These are phyloP conservation scores for Vitis rotundifolia DNA, from an alignment of 164 flowering plant genomes.

Conservation along the genomic window DNA sequence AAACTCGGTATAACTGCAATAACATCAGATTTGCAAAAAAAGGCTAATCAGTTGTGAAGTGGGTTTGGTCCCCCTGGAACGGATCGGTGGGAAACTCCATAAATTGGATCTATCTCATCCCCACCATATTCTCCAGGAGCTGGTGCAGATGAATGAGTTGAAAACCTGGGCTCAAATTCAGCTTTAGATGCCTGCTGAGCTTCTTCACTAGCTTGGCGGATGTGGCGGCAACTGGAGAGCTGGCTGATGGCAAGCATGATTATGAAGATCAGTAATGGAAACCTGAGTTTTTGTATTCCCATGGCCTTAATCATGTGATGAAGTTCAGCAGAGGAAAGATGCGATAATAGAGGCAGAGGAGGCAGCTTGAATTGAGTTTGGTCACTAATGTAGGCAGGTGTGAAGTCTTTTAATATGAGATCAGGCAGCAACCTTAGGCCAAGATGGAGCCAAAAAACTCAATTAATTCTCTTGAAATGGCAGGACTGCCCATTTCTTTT, in stretches of 20 bases:
- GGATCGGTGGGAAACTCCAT: conserved; percentile 22
- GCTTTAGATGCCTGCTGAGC: not conserved
- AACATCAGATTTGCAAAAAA: not conserved
- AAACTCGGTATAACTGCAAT: conserved; percentile 10
- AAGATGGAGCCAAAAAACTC: conserved; percentile 18
- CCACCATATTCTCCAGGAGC: conserved; percentile 12
- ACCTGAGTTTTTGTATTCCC: conserved; percentile 15
- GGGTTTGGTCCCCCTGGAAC: conserved; percentile 39
- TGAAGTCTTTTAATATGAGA: conserved; percentile 24
- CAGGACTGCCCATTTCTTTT: conserved; percentile 8
- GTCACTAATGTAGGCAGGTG: not conserved
- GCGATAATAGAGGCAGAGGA: conserved; percentile 4
- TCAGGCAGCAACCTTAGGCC: conserved; percentile 9
- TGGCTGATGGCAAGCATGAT: conserved; percentile 21
- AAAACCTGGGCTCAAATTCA: conserved; percentile 7
- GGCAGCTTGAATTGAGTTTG: conserved; percentile 1
- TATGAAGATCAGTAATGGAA: conserved; percentile 18
- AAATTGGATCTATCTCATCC: conserved; percentile 7
- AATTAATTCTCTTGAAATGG: conserved; percentile 9
- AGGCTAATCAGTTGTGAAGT: conserved; percentile 41
- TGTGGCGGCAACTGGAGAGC: conserved; percentile 16
- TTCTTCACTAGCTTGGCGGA: conserved; percentile 1
- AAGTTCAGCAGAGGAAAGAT: no score
- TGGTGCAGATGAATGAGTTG: conserved; percentile 16
- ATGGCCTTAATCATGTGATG: conserved; percentile 10